These are phyloP conservation scores for Sanghuangporus weigelae DNA, from an alignment of 1,284 basidiomycete genomes.

Conservation along the genomic window DNA sequence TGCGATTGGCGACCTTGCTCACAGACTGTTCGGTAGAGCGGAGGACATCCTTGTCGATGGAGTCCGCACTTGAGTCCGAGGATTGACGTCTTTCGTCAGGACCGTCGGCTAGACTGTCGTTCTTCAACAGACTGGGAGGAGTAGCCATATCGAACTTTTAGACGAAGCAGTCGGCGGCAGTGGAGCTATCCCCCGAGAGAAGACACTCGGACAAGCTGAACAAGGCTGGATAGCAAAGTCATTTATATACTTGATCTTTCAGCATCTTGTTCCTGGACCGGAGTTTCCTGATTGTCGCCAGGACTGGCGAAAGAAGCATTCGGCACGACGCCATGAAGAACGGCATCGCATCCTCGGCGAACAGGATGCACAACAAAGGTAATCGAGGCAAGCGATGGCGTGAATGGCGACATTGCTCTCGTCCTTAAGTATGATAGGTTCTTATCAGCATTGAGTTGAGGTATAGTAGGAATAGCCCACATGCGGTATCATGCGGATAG, in stretches of 20 bases:
- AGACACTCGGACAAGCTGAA: neutral
- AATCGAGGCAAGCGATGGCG: neutral
- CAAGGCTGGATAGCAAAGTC: neutral
- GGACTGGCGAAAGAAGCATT: neutral
- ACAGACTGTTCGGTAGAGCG: neutral
- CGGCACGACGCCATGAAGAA: neutral
- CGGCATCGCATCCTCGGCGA: neutral
- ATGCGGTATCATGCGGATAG: too few relatives aligned
- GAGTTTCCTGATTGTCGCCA: neutral
- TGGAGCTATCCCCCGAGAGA: neutral
- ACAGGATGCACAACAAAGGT: neutral
- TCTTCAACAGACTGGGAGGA: neutral
- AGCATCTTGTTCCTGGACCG: neutral
- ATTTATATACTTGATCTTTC: neutral
- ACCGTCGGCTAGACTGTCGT: neutral
- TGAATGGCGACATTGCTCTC: neutral
- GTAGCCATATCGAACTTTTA: neutral
- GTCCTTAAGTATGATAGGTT: neutral
- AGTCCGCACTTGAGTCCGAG: neutral
- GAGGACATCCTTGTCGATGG: neutral
- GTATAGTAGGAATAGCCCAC: too few relatives aligned
- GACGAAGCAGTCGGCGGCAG: neutral
- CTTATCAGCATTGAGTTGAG: too few relatives aligned
- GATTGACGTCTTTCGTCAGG: neutral
- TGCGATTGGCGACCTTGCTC: neutral